These are phyloP conservation scores for Penicillium ochrochloron DNA, from an alignment of 495 filamentous ascomycete genomes.

Conservation along the genomic window DNA sequence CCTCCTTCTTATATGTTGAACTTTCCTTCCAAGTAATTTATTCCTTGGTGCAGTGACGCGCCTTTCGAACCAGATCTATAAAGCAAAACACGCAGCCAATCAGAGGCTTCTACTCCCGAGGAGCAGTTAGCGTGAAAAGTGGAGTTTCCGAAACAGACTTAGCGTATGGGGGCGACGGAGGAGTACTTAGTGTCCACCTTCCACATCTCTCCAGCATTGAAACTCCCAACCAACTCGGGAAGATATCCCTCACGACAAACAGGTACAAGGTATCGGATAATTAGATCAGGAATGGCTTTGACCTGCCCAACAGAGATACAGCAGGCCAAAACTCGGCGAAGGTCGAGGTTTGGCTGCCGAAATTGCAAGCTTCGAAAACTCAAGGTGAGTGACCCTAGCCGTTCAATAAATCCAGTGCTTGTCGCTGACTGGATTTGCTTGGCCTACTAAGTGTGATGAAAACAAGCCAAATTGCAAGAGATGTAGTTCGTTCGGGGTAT, in stretches of 20 bases:
- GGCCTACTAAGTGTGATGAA: constrained; percentile 48
- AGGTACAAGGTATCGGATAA: constrained; percentile 10
- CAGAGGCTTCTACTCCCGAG: constrained; percentile 33
- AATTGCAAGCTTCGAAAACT: constrained; percentile 56
- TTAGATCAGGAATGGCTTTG: constrained; percentile 24
- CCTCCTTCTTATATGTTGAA: not conserved
- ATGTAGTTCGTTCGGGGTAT: constrained; percentile 47
- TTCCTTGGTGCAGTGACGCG: constrained; percentile 4
- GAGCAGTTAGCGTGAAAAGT: constrained; percentile 29
- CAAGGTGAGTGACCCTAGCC: constrained; percentile 39
- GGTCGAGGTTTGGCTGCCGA: constrained; percentile 52
- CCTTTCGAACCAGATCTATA: not conserved
- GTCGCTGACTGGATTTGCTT: constrained; percentile 16
- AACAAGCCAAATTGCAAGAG: constrained; percentile 47
- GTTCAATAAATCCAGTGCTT: constrained; percentile 15
- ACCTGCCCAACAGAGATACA: constrained; percentile 18
- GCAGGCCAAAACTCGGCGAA: constrained; percentile 20
- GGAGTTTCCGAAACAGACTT: constrained; percentile 26
- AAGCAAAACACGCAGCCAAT: constrained; percentile 30
- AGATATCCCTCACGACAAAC: constrained; percentile 23
- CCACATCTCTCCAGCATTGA: constrained; percentile 6
- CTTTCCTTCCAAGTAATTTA: not conserved
- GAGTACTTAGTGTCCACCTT: not conserved
- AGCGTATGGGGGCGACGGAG: constrained; percentile 12
- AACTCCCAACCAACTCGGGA: not conserved